These are phyloP conservation scores for Emericellopsis atlantica DNA, from an alignment of 2,329 filamentous ascomycete genomes.

Conservation along the genomic window DNA sequence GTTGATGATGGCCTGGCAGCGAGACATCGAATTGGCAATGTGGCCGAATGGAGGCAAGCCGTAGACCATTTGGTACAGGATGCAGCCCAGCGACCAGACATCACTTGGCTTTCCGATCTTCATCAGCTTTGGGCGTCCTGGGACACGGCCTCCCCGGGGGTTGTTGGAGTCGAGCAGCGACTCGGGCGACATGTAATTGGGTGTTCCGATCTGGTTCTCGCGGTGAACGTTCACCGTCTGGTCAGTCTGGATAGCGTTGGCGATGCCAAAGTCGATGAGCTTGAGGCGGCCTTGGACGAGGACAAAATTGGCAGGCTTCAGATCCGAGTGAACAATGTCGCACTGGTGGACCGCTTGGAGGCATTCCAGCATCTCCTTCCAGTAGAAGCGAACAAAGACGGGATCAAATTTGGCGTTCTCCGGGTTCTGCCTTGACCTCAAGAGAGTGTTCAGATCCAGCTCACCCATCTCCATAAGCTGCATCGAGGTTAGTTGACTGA, in stretches of 20 bases:
- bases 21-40: conserved; percentile 74
- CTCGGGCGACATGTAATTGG: conserved; percentile 98
- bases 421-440: conserved; percentile 59
- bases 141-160: conserved; percentile 26
- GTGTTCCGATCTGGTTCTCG: conserved; percentile 88
- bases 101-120: conserved; percentile 93
- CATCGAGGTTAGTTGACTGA: conserved; percentile 8
- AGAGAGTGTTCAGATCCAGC: conserved; percentile 77
- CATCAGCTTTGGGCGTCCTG: conserved; percentile 59
- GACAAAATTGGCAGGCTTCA: conserved; percentile 96
- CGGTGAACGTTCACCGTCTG: conserved; percentile 96
- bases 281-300: conserved; percentile 83
- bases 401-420: conserved; percentile 71
- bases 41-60: conserved; percentile 93
- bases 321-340: conserved; percentile 91
- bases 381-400: conserved; percentile 91
- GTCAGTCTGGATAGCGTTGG: conserved; percentile 90
- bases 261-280: conserved; percentile 97
- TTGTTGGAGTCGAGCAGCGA: conserved; percentile 80
- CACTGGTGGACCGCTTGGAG: conserved; percentile 76
- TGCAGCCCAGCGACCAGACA: conserved; percentile 92
- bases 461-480: conserved; percentile 97
- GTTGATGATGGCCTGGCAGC: conserved; percentile 79
- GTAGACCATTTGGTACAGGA: conserved; percentile 96
- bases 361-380: conserved; percentile 99